Percentiles rank a stretch among this genome's conserved stretches.
These are phyloP conservation scores for Silene noctiflora DNA, from an alignment of 179 eudicot species.

Conservation along the genomic window DNA sequence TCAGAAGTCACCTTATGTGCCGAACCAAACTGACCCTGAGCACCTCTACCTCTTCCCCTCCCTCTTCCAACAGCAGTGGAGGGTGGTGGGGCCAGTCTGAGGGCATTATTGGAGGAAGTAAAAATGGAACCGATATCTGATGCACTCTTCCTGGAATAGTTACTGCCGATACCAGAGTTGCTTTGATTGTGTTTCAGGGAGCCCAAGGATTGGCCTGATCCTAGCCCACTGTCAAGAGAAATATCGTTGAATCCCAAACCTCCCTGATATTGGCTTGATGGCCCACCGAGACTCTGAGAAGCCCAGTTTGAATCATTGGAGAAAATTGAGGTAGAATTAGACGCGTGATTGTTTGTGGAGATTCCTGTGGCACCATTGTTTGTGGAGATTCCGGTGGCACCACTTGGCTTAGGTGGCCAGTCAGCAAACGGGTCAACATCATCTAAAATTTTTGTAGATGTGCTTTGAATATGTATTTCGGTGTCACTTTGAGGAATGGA, in stretches of 20 bases:
- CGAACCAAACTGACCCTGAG: constrained; percentile 45
- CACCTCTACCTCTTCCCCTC: constrained; percentile 75
- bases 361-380: constrained; percentile 32
- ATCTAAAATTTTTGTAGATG: constrained; percentile 45
- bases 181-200: constrained; percentile 51
- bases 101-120: constrained; percentile 49
- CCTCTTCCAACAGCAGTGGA: constrained; percentile 75
- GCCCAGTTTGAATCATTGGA: constrained; percentile 44
- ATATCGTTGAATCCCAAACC: constrained; percentile 33
- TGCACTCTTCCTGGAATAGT: constrained; percentile 29
- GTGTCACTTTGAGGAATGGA: constrained; percentile 36
- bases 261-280: constrained; percentile 47
- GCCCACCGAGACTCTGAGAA: constrained; percentile 31
- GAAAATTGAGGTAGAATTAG: constrained; percentile 29
- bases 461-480: constrained; percentile 32
- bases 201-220: constrained; percentile 48
- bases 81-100: constrained; percentile 91
- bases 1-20: constrained; percentile 42
- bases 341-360: constrained; percentile 17
- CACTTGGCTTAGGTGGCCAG: constrained; percentile 76
- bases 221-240: constrained; percentile 32
- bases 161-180: constrained; percentile 27
- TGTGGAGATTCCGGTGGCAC: constrained; percentile 27
- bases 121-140: constrained; percentile 77
- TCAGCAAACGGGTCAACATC: constrained; percentile 89